Percentiles rank a stretch among this genome's conserved stretches.
Conservation (phyloP, 2,329 filamentous ascomycete genomes). For the Colletotrichum sp. region DNA sequence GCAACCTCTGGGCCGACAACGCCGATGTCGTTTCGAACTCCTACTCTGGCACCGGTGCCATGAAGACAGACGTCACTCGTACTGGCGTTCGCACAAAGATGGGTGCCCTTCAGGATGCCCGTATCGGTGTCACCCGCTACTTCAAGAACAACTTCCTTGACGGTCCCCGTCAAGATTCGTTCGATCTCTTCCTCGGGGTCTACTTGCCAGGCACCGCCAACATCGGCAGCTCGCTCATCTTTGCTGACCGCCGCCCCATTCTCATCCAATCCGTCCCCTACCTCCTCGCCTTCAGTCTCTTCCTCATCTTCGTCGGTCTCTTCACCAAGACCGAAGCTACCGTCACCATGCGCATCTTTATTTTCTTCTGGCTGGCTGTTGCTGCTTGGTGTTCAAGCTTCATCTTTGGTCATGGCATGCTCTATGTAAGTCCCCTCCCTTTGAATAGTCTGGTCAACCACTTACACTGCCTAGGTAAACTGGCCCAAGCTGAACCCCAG, state of each 20-base stretch:
- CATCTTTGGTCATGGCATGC: slow-evolving; percentile 82
- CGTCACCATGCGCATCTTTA: slow-evolving; percentile 83
- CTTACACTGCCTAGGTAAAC: slow-evolving; percentile 83
- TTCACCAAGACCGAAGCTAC: slow-evolving; percentile 76
- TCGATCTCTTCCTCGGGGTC: slow-evolving; percentile 89
- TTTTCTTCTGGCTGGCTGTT: slow-evolving; percentile 77
- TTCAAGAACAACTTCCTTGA: slow-evolving; percentile 94
- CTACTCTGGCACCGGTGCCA: slow-evolving; percentile 93
- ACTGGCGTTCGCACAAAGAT: slow-evolving; percentile 86
- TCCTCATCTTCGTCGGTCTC: slow-evolving; percentile 78
- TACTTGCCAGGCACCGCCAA: slow-evolving; percentile 78
- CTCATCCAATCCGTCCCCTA: slow-evolving; percentile 95
- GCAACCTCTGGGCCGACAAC: slow-evolving; percentile 98
- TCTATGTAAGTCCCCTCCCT: slow-evolving; percentile 90
- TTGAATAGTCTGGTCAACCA: too few species aligned
- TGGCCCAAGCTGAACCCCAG: slow-evolving; percentile 97
- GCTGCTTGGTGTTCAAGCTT: slow-evolving; percentile 78
- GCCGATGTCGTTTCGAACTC: slow-evolving; percentile 92
- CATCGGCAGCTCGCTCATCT: slow-evolving; percentile 75
- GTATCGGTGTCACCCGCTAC: slow-evolving; percentile 88
- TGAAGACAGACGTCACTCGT: slow-evolving; percentile 98
- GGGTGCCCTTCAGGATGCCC: slow-evolving; percentile 84
- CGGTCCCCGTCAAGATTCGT: slow-evolving; percentile 92
- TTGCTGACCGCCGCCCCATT: slow-evolving; percentile 83
- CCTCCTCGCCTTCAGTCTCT: slow-evolving; percentile 82